Conservation (phyloP, 225 moss, liverwort and hornwort species). For the Polytrichum formosum region DNA sequence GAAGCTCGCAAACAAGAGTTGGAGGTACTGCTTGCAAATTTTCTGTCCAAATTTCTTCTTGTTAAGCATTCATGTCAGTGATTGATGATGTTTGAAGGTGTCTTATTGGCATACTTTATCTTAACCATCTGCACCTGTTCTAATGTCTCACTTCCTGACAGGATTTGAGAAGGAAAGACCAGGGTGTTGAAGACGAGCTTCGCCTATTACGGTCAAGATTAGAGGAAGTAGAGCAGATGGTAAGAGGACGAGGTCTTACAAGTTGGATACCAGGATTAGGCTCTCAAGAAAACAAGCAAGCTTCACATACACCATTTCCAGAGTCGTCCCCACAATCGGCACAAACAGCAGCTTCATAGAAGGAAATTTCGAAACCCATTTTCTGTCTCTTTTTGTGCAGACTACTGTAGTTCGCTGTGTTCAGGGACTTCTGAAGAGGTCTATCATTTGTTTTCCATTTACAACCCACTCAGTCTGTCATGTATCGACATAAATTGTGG, state of each 20-base stretch:
- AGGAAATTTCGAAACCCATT: neutral
- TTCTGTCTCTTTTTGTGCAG: neutral
- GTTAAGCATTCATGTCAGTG: neutral
- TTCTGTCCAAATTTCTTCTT: neutral
- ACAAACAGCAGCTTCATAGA: conserved; percentile 21
- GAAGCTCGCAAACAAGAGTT: conserved; percentile 35
- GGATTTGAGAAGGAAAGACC: conserved; percentile 63
- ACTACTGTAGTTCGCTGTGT: too few relatives aligned
- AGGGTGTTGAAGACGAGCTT: conserved; percentile 43
- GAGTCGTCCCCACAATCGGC: conserved; percentile 21
- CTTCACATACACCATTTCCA: conserved; percentile 36
- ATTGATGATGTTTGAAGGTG: neutral
- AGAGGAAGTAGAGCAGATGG: conserved; percentile 48
- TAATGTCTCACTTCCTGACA: conserved; percentile 20
- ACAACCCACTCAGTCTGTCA: too few relatives aligned
- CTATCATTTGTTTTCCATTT: too few relatives aligned
- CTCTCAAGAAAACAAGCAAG: conserved; percentile 34
- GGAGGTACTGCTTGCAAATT: conserved; percentile 26
- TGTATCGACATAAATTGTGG: too few relatives aligned
- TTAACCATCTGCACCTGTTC: neutral
- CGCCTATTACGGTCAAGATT: conserved; percentile 44
- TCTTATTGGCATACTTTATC: neutral
- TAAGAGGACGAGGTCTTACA: conserved; percentile 39
- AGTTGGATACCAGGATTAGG: conserved; percentile 53
- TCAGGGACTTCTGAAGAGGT: too few relatives aligned